These are phyloP conservation scores for Fusarium fujikuroi DNA, from an alignment of 2,329 filamentous ascomycete genomes.

Conservation along the genomic window DNA sequence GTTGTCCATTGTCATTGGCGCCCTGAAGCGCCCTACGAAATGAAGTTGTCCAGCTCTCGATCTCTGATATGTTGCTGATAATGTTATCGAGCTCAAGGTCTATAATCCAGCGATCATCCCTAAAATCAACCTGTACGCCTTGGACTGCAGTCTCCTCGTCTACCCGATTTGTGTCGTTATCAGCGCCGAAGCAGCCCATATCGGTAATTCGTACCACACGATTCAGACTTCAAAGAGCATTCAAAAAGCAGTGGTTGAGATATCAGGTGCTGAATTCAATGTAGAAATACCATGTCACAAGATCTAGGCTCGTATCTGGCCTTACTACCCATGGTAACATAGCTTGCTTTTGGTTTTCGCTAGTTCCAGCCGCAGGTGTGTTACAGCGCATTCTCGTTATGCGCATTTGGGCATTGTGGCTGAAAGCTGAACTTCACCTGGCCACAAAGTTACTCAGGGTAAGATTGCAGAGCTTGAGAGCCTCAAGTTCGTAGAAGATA, in stretches of 20 bases:
- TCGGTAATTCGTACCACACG: background rate
- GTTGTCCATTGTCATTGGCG: too few relatives aligned
- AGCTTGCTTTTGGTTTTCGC: background rate
- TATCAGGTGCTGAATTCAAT: background rate
- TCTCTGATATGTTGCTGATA: background rate
- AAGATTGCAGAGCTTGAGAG: background rate
- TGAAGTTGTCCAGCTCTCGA: background rate
- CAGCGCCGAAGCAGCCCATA: background rate
- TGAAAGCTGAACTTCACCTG: background rate
- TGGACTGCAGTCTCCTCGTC: background rate
- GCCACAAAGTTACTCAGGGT: background rate
- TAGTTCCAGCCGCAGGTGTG: background rate
- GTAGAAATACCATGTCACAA: background rate
- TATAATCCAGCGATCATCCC: background rate
- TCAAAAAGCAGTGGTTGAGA: rapidly evolving
- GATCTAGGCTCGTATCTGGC: too few relatives aligned
- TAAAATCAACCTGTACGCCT: background rate
- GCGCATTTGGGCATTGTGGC: background rate
- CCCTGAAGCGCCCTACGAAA: background rate
- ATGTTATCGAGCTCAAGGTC: background rate
- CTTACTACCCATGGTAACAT: too few relatives aligned
- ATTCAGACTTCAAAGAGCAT: background rate
- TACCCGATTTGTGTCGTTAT: rapidly evolving
- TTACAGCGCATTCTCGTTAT: background rate
- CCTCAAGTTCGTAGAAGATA: background rate